Conservation (phyloP, 768 basidiomycete genomes). For the Auriculariales sp. region DNA sequence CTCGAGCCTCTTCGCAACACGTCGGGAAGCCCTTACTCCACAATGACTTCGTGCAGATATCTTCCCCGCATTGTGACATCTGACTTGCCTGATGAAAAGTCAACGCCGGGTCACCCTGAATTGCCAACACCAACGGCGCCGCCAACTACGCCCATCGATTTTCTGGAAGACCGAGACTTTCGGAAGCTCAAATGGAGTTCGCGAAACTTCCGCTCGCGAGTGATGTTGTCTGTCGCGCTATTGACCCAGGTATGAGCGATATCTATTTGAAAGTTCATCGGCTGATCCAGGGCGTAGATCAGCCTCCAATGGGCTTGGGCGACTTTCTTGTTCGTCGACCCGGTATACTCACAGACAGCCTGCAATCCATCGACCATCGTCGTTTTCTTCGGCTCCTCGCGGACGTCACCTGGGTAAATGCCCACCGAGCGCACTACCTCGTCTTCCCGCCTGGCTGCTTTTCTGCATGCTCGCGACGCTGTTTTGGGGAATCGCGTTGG, state of each 20-base stretch:
- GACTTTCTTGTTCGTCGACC: conserved; percentile 3
- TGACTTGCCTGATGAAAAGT: not conserved
- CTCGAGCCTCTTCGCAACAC: not conserved
- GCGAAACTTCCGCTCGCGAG: not conserved
- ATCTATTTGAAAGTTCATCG: not conserved
- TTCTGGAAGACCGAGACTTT: too few relatives aligned
- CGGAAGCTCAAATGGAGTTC: not conserved
- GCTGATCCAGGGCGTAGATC: not conserved
- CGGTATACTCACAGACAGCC: conserved; percentile 3
- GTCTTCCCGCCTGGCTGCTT: conserved; percentile 5
- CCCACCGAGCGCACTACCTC: not conserved
- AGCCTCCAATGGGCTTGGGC: conserved; percentile 8
- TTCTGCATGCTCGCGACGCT: conserved; percentile 2
- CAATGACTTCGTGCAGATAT: not conserved
- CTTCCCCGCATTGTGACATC: not conserved
- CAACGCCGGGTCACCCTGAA: too few relatives aligned
- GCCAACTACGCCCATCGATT: too few relatives aligned
- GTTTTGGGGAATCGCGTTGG: conserved; percentile 1
- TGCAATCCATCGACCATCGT: conserved; percentile 4
- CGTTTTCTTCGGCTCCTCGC: conserved; percentile 4
- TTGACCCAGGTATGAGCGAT: not conserved
- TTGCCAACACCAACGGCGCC: too few relatives aligned
- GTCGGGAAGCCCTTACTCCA: not conserved
- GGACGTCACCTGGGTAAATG: not conserved
- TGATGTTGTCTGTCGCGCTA: not conserved